Evolutionary conservation across 495 filamentous ascomycete genomes (phyloP), one percentile per base, ranked within the genome.

Genomic region (Penicillium salamii): DNA sequence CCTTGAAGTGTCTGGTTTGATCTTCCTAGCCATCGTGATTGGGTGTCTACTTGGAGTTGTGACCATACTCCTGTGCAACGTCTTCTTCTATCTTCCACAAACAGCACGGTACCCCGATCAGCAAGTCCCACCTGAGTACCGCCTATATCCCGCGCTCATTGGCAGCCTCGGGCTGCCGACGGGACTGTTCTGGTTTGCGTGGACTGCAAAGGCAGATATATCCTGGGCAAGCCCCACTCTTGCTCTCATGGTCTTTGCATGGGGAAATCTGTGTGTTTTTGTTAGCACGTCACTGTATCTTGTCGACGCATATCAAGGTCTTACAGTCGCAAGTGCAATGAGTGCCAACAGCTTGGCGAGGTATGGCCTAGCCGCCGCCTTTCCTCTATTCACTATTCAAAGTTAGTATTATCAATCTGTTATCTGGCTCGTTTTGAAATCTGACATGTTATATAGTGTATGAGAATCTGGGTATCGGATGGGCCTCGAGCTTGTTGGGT

Each of bases 261-360:
- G 79, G 76, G 85, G 84, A 3, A 86, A 84, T 13, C 54, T 87
- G 5, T 72, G 68, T 50, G 63, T 87, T 6, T 87, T 85, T 42
- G 71, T 78, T 9, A 48, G 54, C 33, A 42, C 57, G 46, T 65
- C 67, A 20, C 55, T 65, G 41, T 88, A 86, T 52, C 63, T 83
- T 0, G 64, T 78, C 17, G 85, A 89, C 46, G 71, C 76, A 0
- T 87, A 87, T 50, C 35, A 46, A 5, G 73, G 76, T 12, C 15
- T 52, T 6, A 72, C 44, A 37, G 48, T 58, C 2, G 53, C 54
- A 14, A 54, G 60, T 24, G 62, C 62, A 6, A 49, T 63, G 50
- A 58, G 54, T 29, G 65, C 65, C 1, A 86, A 87, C 47, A 80
- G 82, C 8, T 62, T 90, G 20, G 66, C 82, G 3, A 72, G 87